These are phyloP conservation scores for Naegleria lovaniensis DNA, from an alignment of 208 protist genomes.

Conservation along the genomic window DNA sequence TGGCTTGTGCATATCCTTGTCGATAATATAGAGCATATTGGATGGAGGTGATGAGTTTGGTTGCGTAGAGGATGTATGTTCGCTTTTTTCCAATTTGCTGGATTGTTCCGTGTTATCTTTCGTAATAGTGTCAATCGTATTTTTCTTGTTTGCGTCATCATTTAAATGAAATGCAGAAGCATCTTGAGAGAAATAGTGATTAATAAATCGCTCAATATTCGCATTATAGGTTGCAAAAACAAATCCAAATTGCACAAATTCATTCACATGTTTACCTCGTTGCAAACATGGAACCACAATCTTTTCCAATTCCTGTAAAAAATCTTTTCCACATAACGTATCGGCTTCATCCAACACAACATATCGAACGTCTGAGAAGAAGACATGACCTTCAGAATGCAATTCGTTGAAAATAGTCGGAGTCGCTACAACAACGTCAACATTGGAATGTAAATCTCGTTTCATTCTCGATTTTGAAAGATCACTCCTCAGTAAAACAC, in stretches of 20 bases:
- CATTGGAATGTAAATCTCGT: not conserved
- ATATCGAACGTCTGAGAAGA: slow-evolving; percentile 58
- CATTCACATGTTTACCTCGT: not conserved
- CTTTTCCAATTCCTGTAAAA: slow-evolving; percentile 4
- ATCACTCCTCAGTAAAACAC: slow-evolving; percentile 3
- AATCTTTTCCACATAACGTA: slow-evolving; percentile 2
- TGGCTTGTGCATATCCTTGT: not conserved
- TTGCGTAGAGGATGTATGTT: too few species aligned
- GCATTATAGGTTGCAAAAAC: not conserved
- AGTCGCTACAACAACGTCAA: slow-evolving; percentile 22
- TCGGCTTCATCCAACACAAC: slow-evolving; percentile 74
- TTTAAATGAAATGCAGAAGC: not conserved
- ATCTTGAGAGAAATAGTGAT: not conserved
- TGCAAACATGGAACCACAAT: not conserved
- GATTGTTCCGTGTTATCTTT: too few species aligned
- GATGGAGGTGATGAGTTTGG: not conserved
- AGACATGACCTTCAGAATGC: not conserved
- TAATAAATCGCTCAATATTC: not conserved
- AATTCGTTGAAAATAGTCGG: not conserved
- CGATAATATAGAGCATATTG: not conserved
- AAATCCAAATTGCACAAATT: slow-evolving; percentile 7
- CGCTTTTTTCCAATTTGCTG: too few species aligned
- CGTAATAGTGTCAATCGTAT: too few species aligned
- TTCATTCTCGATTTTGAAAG: not conserved
- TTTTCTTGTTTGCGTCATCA: not conserved